Percentiles rank a stretch among this genome's conserved stretches.
phyloP scores from a whole-genome alignment of 441 rosid genomes.

The Raphanus hybrid region DNA sequence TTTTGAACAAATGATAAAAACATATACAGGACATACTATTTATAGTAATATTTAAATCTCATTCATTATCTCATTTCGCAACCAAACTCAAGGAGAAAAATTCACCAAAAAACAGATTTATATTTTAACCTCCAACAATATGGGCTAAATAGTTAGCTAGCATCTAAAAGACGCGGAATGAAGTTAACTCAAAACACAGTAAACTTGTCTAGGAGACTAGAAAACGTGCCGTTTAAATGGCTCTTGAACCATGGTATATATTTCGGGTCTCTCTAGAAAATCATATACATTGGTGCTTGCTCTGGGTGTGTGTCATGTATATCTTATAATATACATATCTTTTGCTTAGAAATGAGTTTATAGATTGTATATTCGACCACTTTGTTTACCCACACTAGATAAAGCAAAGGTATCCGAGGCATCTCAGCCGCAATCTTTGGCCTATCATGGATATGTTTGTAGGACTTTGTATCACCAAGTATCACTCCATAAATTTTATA shows the following conservation, averaged over 20 bases:
- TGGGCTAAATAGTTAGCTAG: neutral
- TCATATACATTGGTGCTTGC: neutral
- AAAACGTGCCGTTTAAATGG: neutral
- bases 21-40: neutral
- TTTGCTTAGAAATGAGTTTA: slow-evolving; percentile 12
- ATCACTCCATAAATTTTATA: slow-evolving; percentile 26
- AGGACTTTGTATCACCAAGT: slow-evolving; percentile 38
- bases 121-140: neutral
- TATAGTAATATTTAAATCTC: neutral
- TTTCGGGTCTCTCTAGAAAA: neutral
- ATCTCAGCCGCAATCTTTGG: slow-evolving; percentile 34
- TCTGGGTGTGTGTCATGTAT: slow-evolving; percentile 7
- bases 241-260: neutral
- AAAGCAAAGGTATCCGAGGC: slow-evolving; percentile 35
- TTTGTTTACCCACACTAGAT: slow-evolving; percentile 19
- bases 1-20: neutral
- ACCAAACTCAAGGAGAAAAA: neutral
- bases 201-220: neutral
- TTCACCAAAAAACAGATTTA: neutral
- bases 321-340: slow-evolving; percentile 1
- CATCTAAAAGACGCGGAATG: neutral
- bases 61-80: neutral
- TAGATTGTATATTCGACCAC: slow-evolving; percentile 17
- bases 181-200: neutral
- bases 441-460: slow-evolving; percentile 25